Base-by-base conservation (phyloP, 106 monocot genomes). In the Dendrobium officinale region DNA sequence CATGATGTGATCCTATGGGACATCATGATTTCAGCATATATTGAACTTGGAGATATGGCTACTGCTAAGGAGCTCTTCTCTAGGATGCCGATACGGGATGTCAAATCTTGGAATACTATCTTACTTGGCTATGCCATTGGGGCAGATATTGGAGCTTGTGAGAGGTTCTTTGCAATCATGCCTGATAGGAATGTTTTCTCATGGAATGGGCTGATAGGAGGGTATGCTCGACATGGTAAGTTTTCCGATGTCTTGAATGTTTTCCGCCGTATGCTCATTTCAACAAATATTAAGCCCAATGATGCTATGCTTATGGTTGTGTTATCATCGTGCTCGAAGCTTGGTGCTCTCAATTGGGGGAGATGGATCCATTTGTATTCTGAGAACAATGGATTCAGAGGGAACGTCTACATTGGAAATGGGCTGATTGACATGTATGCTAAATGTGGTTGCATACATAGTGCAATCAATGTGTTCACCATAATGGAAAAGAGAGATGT, bases 401-500 rank as follows among this genome's bases (percentile, higher is more conserved):
- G 10, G 2, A 78, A 81, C 24, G 5, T 79, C 5, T 81, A 84
- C 56, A 83, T 93, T 15, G 77, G 75, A 18, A 89, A 87, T 78
- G 91, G 78, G 7, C 80, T 91, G 2, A 83, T 91, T 2, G 91
- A 93, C 73, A 90, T 93, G 93, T 93, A 91, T 54, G 75, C 86
- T 4, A 93, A 89, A 80, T 93, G 93, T 77, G 93, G 93, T 8
- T 86, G 86, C 81, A 77, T 93, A 24, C 61, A 79, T 3, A 82
- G 77, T n/a, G 87, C 91, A 9, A 20, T 85, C 5, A 11, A 42
- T 42, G 81, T 93, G 19, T 91, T 93, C 24, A 0, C 54, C 11
- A 17, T 45, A 15, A 84, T 91, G 82, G 51, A 67, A 4, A 31
- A 6, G 2, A 84, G 79, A 40, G 89, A 93, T 82, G n/a, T 86